Evolutionary conservation across 2,329 filamentous ascomycete genomes (phyloP).

Genomic region (Apiospora malaysiana): DNA sequence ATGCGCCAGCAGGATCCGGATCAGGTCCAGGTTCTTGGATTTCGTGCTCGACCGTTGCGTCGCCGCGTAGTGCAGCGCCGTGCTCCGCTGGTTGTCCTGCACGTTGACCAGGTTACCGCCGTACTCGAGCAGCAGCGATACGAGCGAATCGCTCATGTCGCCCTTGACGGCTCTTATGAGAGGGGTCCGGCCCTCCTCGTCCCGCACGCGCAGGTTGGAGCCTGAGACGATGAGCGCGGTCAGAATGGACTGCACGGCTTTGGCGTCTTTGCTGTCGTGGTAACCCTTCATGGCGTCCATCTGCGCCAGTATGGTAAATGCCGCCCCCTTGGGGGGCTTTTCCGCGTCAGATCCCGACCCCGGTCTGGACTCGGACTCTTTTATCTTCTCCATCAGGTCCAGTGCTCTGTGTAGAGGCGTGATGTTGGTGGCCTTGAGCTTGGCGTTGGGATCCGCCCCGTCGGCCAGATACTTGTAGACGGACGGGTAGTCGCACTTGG

Average conservation of each 20-base stretch:
- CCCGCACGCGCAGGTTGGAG: conserved; percentile 26
- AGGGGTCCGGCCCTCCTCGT: conserved; percentile 30
- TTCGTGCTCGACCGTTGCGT: conserved; percentile 28
- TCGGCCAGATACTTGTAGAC: conserved; percentile 31
- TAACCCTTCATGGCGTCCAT: conserved; percentile 1
- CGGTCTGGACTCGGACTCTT: no score
- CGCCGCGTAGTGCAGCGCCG: conserved; percentile 31
- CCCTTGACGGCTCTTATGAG: conserved; percentile 31
- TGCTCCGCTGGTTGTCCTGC: conserved; percentile 30
- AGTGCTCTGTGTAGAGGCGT: conserved; percentile 31
- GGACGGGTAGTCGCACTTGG: conserved; percentile 26
- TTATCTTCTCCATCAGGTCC: conserved; percentile 24
- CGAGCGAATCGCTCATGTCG: conserved; percentile 32
- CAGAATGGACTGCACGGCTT: conserved; percentile 4
- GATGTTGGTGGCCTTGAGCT: conserved; percentile 26
- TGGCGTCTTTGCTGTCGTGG: background rate
- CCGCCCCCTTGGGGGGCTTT: background rate
- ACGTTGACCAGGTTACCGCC: conserved; percentile 28
- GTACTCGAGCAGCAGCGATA: conserved; percentile 32
- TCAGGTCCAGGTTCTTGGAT: conserved; percentile 29
- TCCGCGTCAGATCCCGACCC: background rate
- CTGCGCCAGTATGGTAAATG: background rate
- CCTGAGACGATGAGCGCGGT: conserved; percentile 31
- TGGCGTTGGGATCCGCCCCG: conserved; percentile 29
- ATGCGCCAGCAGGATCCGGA: conserved; percentile 29